Base-by-base conservation (phyloP, 768 basidiomycete species). In the Kwoniella pini region DNA sequence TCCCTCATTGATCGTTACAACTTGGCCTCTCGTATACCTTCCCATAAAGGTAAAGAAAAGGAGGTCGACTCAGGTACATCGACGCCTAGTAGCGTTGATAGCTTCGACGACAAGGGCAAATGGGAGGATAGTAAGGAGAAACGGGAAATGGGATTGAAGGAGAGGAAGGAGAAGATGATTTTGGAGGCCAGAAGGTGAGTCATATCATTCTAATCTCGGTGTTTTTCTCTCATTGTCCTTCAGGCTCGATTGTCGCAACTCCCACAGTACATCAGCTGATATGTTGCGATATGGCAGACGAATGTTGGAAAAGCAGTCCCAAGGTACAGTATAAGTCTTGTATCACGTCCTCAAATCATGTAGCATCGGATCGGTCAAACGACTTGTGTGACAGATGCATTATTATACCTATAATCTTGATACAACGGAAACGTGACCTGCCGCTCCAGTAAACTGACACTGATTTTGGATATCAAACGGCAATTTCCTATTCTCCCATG, bases 151-250 rank as follows among this genome's bases (percentile, higher is more conserved):
- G 70, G 63, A 10, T 54, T 79, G 61, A 72, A 54, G 58, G 70
- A 73, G 62, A 61, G 76, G 58, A 79, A 79, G 57, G 77, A 77
- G 65, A 49, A 61, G 54, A 72, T 79, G 75, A 69, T 79, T 24
- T 58, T 79, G 17, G 74, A 76, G 52, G 76, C 76, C 15, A 75
- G 77, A 46, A 57, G 67, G 77, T 74, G 70, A 65, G 69, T 73
- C 5, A 17, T 13, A n/a, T n/a, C n/a, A n/a, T n/a, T n/a, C n/a
- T n/a, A n/a, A n/a, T n/a, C n/a, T n/a, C n/a, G n/a, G n/a, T n/a
- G n/a, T n/a, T n/a, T n/a, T n/a, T n/a, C n/a, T n/a, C n/a, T n/a
- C n/a, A n/a, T n/a, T n/a, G n/a, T n/a, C n/a, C n/a, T n/a, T n/a
- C n/a, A n/a, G n/a, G n/a, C n/a, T n/a, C n/a, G n/a, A n/a, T n/a